phyloP scores from a whole-genome alignment of 371 early-diverging fungal genomes.

The Mucor saturninus region DNA sequence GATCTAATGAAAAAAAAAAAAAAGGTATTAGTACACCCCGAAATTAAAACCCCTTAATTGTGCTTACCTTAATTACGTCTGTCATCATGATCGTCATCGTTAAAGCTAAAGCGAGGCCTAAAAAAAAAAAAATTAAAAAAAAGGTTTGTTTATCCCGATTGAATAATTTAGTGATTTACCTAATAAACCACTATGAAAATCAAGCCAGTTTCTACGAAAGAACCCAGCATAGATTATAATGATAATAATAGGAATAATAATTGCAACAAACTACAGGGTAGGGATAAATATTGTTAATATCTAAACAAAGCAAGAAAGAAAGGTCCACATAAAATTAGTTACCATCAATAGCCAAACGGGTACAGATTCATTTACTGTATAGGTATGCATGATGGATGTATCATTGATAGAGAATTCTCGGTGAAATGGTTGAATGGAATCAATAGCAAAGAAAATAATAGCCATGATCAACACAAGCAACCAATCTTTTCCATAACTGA shows the following conservation, averaged over 20 bases:
- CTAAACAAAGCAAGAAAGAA: neutral
- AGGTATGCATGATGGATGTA: conserved; percentile 67
- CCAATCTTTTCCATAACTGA: conserved; percentile 75
- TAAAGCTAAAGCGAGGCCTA: conserved; percentile 64
- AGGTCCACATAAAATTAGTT: conserved; percentile 1
- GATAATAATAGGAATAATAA: conserved; percentile 59
- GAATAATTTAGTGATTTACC: conserved; percentile 31
- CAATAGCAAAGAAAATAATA: conserved; percentile 59
- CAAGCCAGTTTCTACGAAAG: conserved; percentile 57
- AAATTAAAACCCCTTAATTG: neutral
- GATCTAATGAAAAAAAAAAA: conserved; percentile 45
- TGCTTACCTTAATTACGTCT: conserved; percentile 52
- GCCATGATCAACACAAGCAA: conserved; percentile 64
- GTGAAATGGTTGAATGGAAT: conserved; percentile 68
- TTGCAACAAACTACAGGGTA: conserved; percentile 35
- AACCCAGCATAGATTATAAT: conserved; percentile 46
- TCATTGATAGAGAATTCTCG: conserved; percentile 75
- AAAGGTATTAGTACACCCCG: neutral
- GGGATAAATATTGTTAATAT: conserved; percentile 1
- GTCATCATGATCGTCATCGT: conserved; percentile 75
- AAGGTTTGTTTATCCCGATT: neutral
- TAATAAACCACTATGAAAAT: conserved; percentile 70
- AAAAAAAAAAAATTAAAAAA: conserved; percentile 1
- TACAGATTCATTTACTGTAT: conserved; percentile 65
- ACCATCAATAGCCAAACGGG: conserved; percentile 62